phyloP scores from a whole-genome alignment of 148 eudicot genomes.

The Chenopodium berlandieri region DNA sequence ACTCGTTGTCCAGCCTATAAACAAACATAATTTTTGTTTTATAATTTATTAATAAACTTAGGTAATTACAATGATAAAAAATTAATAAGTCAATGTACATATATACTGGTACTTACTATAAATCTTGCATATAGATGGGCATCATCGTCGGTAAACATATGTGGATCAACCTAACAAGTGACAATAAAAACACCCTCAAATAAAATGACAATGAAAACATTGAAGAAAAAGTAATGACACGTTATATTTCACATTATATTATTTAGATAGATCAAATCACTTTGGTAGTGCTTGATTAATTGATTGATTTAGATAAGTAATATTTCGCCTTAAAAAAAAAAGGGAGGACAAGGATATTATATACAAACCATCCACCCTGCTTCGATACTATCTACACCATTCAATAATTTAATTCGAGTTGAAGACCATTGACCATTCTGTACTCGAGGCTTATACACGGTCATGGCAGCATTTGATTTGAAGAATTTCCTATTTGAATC shows the following conservation, averaged over 20 bases:
- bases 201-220: too few species aligned
- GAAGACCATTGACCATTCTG: neutral
- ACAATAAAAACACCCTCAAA: too few species aligned
- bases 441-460: neutral
- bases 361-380: constrained; percentile 25
- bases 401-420: neutral
- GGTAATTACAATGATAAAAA: too few species aligned
- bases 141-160: constrained; percentile 2
- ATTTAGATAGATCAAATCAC: too few species aligned
- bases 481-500: neutral
- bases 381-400: constrained; percentile 12
- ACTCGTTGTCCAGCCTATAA: neutral
- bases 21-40: neutral
- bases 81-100: too few species aligned
- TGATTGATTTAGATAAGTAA: too few species aligned
- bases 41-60: too few species aligned
- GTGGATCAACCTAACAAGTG: constrained; percentile 4
- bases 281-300: too few species aligned
- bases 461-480: neutral
- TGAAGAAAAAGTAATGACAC: too few species aligned
- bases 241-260: too few species aligned
- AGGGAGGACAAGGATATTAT: neutral
- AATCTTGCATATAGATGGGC: constrained; percentile 15
- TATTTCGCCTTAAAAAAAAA: too few species aligned
- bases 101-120: neutral